Conservation (phyloP, 768 basidiomycete genomes). For the Serendipita sp. region DNA sequence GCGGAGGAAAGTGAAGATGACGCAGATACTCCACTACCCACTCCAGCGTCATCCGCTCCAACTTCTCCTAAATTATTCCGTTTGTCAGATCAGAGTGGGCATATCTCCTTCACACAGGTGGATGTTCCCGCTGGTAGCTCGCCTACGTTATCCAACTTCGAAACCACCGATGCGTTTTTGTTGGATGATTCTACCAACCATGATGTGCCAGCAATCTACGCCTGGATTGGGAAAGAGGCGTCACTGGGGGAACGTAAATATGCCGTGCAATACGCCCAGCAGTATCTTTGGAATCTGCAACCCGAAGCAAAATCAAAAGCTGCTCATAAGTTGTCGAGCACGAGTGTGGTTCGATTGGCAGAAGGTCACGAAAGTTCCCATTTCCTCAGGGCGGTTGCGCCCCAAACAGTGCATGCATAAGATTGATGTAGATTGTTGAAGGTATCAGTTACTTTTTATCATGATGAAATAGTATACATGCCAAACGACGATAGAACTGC, state of each 20-base stretch:
- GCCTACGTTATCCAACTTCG: slow-evolving; percentile 21
- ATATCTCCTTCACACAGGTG: slow-evolving; percentile 20
- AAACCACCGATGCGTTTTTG: slow-evolving; percentile 35
- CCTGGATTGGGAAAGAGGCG: slow-evolving; percentile 41
- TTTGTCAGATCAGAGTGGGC: slow-evolving; percentile 31
- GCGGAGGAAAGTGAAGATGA: slow-evolving; percentile 11
- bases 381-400: slow-evolving; percentile 24
- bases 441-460: no score
- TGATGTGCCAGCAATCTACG: slow-evolving; percentile 30
- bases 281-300: slow-evolving; percentile 30
- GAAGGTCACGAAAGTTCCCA: slow-evolving; percentile 37
- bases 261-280: slow-evolving; percentile 39
- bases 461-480: no score
- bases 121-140: slow-evolving; percentile 15
- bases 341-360: slow-evolving; percentile 35
- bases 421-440: not conserved
- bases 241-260: slow-evolving; percentile 33
- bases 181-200: slow-evolving; percentile 27
- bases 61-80: slow-evolving; percentile 23
- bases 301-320: slow-evolving; percentile 10
- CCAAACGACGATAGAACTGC: no score
- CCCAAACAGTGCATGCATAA: not conserved
- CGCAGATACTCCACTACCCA: slow-evolving; percentile 7
- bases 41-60: not conserved
- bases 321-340: slow-evolving; percentile 12